Evolutionary conservation across 108 stramenopile genomes (phyloP).

Genomic region (Skeletonema marinoi): DNA sequence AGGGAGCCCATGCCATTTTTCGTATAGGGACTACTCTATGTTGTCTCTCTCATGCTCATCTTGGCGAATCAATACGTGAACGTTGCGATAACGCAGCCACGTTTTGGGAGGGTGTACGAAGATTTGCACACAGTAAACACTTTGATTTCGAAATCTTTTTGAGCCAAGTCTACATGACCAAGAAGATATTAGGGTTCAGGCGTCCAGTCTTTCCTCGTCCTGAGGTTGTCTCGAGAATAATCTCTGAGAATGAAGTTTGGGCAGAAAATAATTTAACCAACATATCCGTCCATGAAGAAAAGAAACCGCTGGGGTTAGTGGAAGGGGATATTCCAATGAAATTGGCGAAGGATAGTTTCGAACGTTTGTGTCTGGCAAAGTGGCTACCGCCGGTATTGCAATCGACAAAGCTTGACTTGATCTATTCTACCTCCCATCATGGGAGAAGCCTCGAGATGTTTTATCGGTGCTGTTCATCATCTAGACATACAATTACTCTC

Average conservation of each 20-base stretch:
- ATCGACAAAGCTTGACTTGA: constrained; percentile 49
- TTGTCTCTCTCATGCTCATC: constrained; percentile 44
- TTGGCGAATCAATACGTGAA: constrained; percentile 36
- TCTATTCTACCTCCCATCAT: constrained; percentile 50
- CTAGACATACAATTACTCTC: constrained; percentile 45
- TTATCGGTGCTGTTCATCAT: constrained; percentile 41
- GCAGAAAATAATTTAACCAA: constrained; percentile 32
- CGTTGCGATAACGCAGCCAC: constrained; percentile 41
- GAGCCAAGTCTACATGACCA: constrained; percentile 8
- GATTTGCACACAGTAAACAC: constrained; percentile 43
- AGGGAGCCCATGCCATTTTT: constrained; percentile 46
- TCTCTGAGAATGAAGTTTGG: constrained; percentile 44
- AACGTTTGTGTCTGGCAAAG: constrained; percentile 32
- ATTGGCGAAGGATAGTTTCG: constrained; percentile 35
- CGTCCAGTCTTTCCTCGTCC: constrained; percentile 42
- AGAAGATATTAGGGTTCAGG: constrained; percentile 22
- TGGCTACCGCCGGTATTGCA: constrained; percentile 49
- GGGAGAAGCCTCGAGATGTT: constrained; percentile 49
- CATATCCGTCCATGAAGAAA: constrained; percentile 29
- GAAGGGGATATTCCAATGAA: constrained; percentile 34
- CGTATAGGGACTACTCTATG: constrained; percentile 49
- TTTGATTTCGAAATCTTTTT: constrained; percentile 15
- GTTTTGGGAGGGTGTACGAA: constrained; percentile 45
- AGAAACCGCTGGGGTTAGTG: constrained; percentile 37
- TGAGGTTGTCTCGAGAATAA: constrained; percentile 34